Percentiles rank a stretch among this genome's conserved stretches.
Conservation (phyloP, 2,329 filamentous ascomycete genomes). For the Fusarium sp. region DNA sequence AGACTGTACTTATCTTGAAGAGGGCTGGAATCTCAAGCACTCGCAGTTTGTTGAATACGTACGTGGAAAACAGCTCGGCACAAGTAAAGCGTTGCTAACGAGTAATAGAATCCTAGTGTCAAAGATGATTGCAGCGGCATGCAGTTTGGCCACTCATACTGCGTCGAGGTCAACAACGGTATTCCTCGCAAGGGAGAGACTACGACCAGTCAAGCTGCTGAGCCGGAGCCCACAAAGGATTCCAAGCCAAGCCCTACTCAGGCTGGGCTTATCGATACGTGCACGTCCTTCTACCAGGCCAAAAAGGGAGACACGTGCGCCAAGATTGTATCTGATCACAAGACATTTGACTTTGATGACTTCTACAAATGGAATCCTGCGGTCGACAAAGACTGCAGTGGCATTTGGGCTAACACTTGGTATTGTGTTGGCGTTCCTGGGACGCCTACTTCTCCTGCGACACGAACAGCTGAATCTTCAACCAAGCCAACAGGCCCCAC, state of each 20-base stretch:
- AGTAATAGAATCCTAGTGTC: no score
- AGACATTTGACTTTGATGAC: neutral
- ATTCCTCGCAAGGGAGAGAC: no score
- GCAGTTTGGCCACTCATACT: no score
- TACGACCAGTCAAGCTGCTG: no score
- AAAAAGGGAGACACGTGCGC: constrained; percentile 13
- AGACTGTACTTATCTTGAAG: no score
- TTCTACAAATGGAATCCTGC: constrained; percentile 13
- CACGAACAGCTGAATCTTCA: no score
- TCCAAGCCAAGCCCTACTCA: neutral
- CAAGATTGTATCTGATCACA: neutral
- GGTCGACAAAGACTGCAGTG: neutral
- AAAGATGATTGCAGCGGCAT: no score
- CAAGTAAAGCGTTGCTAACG: no score
- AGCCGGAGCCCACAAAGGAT: neutral
- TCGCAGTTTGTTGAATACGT: no score
- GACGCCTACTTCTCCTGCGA: no score
- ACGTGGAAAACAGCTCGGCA: no score
- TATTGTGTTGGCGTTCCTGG: constrained; percentile 10
- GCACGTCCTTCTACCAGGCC: constrained; percentile 15
- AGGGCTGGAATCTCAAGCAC: no score
- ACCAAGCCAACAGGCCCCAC: fast-evolving
- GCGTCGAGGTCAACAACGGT: neutral
- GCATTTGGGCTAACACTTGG: neutral
- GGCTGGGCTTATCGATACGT: neutral